Conservation (phyloP, 176 grass and related monocot species). For the Phoenix dactylifera region DNA sequence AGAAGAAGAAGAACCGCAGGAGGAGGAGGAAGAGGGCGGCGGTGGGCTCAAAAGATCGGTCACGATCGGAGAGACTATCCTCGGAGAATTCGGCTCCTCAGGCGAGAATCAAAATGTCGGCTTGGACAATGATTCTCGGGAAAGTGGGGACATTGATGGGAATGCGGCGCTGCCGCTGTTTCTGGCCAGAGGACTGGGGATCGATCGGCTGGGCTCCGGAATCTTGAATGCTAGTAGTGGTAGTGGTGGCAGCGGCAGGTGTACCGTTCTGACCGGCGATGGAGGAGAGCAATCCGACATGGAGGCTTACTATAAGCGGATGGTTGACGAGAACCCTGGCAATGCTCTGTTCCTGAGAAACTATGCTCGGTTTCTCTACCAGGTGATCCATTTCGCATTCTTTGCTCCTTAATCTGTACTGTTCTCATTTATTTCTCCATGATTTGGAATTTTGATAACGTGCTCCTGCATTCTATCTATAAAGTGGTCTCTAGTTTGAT, state of each 20-base stretch:
- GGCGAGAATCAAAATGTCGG: background rate
- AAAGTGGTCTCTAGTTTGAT: too few relatives aligned
- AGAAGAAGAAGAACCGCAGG: constrained; percentile 15
- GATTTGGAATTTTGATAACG: too few relatives aligned
- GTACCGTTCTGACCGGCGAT: constrained; percentile 24
- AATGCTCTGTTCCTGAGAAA: constrained; percentile 79
- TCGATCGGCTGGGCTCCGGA: constrained; percentile 46
- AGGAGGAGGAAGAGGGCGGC: constrained; percentile 12
- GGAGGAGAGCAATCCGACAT: constrained; percentile 49
- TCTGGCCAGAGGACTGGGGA: constrained; percentile 71
- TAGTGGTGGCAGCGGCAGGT: constrained; percentile 13
- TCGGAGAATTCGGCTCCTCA: too few relatives aligned
- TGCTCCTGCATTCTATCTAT: too few relatives aligned
- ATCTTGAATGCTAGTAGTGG: constrained; percentile 12
- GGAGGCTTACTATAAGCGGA: constrained; percentile 70
- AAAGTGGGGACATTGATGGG: too few relatives aligned
- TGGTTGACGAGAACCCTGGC: constrained; percentile 79
- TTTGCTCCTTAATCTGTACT: too few relatives aligned
- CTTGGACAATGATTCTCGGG: background rate
- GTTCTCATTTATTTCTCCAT: too few relatives aligned
- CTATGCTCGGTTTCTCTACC: constrained; percentile 67
- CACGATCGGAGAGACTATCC: too few relatives aligned
- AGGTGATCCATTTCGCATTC: constrained; percentile 24
- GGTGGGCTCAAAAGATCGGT: background rate
- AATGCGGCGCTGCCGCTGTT: constrained; percentile 40